Base-by-base conservation (phyloP, 345 rosid genomes). In the Clarkia xantiana region DNA sequence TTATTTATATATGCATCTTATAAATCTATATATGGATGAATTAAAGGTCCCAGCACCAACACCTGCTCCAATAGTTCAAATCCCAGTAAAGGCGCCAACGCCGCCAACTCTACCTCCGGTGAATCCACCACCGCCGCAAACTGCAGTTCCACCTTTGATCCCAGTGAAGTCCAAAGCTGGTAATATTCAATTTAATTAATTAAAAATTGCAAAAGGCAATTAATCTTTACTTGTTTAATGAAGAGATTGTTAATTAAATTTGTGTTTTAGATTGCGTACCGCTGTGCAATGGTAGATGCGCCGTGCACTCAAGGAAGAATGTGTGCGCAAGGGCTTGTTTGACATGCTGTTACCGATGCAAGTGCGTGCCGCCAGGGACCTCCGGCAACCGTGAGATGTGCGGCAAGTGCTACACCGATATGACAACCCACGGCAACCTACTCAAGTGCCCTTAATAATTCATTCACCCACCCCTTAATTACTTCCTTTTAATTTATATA, bases 331-430 rank as follows among this genome's bases (percentile, higher is more conserved):
- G 97, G 65, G 97, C 88, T 16, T 90, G 97, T 75, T 52, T 68
- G 65, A 77, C 94, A 45, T 90, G 97, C 74, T 90, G 97, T 51
- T 69, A 71, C 64, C 64, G 91, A 47, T 90, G 97, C 86, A 90
- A 71, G 58, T 90, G 97, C 18, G 97, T 89, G 47, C 97, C 97
- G 0, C 97, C 95, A 34, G 95, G 97, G 14, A 90, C 95, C 9
- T 83, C 71, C 45, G 97, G 97, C 14, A 86, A 86, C 69, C 72
- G 67, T 17, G 91, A 86, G 65, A 66, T 56, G 58, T 90, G 95
- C 62, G 95, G 97, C 57, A 74, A 70, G 62, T 90, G 97, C 63
- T 90, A 90, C 78, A 82, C 76, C 42, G 74, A 66, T 14, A 80
- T 86, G 95, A 86, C 74, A 65, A 85, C 95, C 42, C 80, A 57